Evolutionary conservation across 441 rosid species (phyloP).

Genomic region (Capsella rubella): DNA sequence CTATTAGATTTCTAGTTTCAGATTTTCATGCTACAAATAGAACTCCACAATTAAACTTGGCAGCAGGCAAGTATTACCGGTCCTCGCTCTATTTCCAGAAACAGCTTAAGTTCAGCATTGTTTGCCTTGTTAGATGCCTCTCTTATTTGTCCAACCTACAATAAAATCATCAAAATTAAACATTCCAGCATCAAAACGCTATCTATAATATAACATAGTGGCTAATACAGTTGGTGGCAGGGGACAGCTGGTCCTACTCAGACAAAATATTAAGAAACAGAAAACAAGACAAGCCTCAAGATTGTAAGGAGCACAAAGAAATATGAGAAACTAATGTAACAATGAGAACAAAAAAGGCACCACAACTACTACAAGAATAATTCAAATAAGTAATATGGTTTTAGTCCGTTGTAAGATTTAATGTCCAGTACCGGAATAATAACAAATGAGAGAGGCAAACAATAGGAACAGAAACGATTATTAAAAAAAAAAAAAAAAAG

Average conservation of each 20-base stretch:
- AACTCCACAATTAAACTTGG: constrained; percentile 21
- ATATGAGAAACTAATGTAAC: constrained; percentile 2
- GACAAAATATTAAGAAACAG: background rate
- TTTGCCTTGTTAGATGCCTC: constrained; percentile 81
- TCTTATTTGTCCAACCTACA: constrained; percentile 92
- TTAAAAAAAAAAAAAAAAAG: constrained; percentile 22
- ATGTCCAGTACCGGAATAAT: background rate
- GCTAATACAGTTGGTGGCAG: constrained; percentile 10
- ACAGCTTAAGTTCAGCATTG: constrained; percentile 86
- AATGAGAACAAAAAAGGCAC: constrained; percentile 19
- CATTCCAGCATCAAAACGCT: background rate
- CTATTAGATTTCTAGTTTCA: constrained; percentile 11
- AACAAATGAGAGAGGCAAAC: constrained; percentile 25
- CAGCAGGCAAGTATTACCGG: constrained; percentile 55
- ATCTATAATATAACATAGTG: constrained; percentile 3
- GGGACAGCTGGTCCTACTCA: constrained; percentile 7
- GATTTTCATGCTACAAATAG: constrained; percentile 18
- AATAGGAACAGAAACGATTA: constrained; percentile 19
- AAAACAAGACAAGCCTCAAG: constrained; percentile 6
- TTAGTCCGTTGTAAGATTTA: background rate
- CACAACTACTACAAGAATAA: constrained; percentile 23
- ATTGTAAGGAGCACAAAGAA: constrained; percentile 6
- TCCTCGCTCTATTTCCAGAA: constrained; percentile 88
- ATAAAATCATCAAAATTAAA: constrained; percentile 12
- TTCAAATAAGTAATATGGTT: constrained; percentile 5